Conservation (phyloP, 352 stramenopile genomes). For the Thalassiosira exigua region DNA sequence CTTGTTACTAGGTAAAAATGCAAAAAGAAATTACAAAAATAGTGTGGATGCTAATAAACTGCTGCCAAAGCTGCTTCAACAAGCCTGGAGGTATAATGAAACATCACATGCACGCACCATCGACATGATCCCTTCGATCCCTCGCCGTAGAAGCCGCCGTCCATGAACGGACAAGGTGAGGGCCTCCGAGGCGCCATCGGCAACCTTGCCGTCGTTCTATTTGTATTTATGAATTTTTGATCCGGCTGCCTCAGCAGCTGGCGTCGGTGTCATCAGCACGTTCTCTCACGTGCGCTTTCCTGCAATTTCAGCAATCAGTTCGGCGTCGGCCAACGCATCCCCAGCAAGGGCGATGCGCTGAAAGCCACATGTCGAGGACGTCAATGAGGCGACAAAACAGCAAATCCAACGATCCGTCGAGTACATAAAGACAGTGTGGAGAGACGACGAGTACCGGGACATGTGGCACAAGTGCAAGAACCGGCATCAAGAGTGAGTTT, state of each 20-base stretch:
- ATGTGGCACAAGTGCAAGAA: slow-evolving; percentile 43
- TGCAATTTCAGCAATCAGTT: slow-evolving; percentile 45
- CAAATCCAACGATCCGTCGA: slow-evolving; percentile 22
- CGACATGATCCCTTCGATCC: no score
- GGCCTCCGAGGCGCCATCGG: no score
- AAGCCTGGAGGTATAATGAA: no score
- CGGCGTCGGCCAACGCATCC: slow-evolving; percentile 37
- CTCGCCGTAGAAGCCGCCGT: no score
- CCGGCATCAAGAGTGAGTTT: slow-evolving; percentile 8
- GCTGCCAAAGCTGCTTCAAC: neutral
- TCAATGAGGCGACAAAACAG: slow-evolving; percentile 15
- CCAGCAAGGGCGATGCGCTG: neutral
- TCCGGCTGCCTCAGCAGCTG: no score
- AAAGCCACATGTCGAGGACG: slow-evolving; percentile 18
- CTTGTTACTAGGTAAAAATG: no score
- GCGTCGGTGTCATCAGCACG: neutral
- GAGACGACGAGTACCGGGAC: slow-evolving; percentile 16
- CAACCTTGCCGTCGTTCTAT: no score
- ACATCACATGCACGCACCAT: no score
- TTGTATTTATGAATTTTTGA: no score
- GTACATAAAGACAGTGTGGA: slow-evolving; percentile 37
- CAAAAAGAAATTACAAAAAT: neutral
- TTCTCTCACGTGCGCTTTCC: neutral
- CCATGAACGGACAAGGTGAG: no score
- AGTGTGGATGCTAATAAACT: neutral